phyloP scores from a whole-genome alignment of 2,329 filamentous ascomycete genomes.

The Cadophora gregata region DNA sequence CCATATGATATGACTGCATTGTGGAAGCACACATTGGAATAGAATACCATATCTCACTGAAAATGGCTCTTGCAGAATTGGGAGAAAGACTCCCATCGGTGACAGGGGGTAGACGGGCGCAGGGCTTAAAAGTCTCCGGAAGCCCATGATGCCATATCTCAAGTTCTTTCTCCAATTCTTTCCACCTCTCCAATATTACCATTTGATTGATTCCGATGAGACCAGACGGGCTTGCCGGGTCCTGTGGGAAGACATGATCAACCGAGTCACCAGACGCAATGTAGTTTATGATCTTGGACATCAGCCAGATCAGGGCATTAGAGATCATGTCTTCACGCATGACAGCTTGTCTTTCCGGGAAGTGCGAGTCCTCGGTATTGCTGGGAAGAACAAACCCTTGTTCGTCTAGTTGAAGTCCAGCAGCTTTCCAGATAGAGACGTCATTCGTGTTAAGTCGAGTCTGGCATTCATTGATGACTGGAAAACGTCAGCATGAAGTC shows the following conservation, averaged over 20 bases:
- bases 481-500: background rate
- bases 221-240: constrained; percentile 46
- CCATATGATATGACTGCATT: constrained; percentile 71
- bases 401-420: constrained; percentile 63
- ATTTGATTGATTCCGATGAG: constrained; percentile 54
- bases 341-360: constrained; percentile 51
- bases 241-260: constrained; percentile 43
- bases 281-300: constrained; percentile 70
- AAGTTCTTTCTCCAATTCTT: constrained; percentile 60
- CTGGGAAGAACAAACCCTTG: constrained; percentile 57
- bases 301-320: constrained; percentile 69
- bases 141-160: constrained; percentile 64
- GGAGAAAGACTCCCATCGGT: constrained; percentile 32
- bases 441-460: constrained; percentile 68
- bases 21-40: constrained; percentile 68
- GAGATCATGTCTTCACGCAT: constrained; percentile 69
- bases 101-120: constrained; percentile 53
- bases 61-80: constrained; percentile 47
- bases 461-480: constrained; percentile 63
- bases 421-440: constrained; percentile 66
- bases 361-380: constrained; percentile 47
- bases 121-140: constrained; percentile 64
- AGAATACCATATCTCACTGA: constrained; percentile 66
- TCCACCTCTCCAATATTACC: constrained; percentile 58
- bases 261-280: constrained; percentile 62